A percentile compares a stretch with the other conserved stretches of the same genome.
These are phyloP conservation scores for Fusarium neocosmosporiellum DNA, from an alignment of 2,329 filamentous ascomycete genomes.

Conservation along the genomic window DNA sequence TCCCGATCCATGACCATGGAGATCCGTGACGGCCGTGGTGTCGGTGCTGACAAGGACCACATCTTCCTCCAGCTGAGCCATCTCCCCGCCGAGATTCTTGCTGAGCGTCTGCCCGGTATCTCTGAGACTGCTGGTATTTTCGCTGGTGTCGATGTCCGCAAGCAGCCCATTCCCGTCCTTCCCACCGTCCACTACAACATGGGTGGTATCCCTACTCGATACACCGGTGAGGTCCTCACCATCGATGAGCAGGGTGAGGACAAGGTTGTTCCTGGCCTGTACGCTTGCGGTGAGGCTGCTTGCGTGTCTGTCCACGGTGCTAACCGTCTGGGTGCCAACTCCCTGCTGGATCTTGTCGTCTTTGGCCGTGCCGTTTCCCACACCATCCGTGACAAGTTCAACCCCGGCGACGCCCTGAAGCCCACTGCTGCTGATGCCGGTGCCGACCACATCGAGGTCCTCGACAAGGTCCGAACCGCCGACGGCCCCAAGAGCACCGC, in stretches of 20 bases:
- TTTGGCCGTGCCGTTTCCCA: constrained; percentile 98
- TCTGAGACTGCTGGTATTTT: constrained; percentile 99
- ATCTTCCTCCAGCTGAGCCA: constrained; percentile 98
- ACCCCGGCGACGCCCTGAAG: constrained; percentile 82
- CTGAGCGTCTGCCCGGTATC: constrained; percentile 97
- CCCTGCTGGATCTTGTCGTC: constrained; percentile 94
- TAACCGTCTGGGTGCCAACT: constrained; percentile 98
- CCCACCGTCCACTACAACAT: constrained; percentile 99
- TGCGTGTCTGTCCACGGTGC: constrained; percentile 98
- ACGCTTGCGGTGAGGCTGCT: constrained; percentile 95
- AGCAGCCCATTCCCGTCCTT: constrained; percentile 95
- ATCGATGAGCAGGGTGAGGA: constrained; percentile 88
- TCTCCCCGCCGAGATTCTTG: constrained; percentile 89
- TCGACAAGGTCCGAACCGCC: constrained; percentile 87
- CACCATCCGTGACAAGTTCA: constrained; percentile 95
- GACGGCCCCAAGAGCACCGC: constrained; percentile 88
- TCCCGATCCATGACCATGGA: constrained; percentile 98
- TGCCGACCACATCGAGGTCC: constrained; percentile 84
- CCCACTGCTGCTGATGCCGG: constrained; percentile 87
- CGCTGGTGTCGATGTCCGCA: constrained; percentile 94
- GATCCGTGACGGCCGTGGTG: constrained; percentile 96
- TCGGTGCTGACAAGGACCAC: constrained; percentile 97
- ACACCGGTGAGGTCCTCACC: constrained; percentile 95
- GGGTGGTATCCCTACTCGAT: constrained; percentile 98
- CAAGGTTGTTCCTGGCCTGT: constrained; percentile 93